These are phyloP conservation scores for Arabis hirsuta DNA, from an alignment of 345 rosid genomes.

Conservation along the genomic window DNA sequence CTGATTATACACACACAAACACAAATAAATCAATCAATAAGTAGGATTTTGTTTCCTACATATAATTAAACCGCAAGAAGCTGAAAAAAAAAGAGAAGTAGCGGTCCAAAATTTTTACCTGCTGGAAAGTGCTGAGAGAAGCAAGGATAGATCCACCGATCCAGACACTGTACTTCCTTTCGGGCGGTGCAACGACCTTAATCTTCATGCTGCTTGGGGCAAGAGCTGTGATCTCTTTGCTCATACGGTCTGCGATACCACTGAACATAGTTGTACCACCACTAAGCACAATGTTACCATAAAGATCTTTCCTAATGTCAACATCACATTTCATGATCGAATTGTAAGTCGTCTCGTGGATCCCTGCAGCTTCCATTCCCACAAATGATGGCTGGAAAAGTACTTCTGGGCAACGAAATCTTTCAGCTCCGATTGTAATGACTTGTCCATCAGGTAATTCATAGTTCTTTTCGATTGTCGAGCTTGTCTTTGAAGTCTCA, in stretches of 20 bases:
- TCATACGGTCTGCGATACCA: conserved; percentile 82
- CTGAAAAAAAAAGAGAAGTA: background rate
- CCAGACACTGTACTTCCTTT: conserved; percentile 90
- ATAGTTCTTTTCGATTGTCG: conserved; percentile 76
- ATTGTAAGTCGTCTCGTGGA: conserved; percentile 83
- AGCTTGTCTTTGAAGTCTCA: conserved; percentile 75
- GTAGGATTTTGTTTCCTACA: background rate
- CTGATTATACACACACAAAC: conserved; percentile 40
- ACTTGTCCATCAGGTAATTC: conserved; percentile 85
- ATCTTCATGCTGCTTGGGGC: conserved; percentile 92
- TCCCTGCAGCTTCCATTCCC: conserved; percentile 89
- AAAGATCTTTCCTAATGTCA: conserved; percentile 80
- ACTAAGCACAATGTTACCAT: conserved; percentile 81
- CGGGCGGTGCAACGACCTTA: conserved; percentile 84
- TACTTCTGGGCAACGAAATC: conserved; percentile 85
- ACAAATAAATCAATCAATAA: background rate
- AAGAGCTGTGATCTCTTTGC: conserved; percentile 81
- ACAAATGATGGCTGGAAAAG: conserved; percentile 87
- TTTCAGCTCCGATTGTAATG: conserved; percentile 83
- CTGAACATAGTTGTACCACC: conserved; percentile 91
- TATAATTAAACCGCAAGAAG: background rate
- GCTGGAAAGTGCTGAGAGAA: conserved; percentile 87
- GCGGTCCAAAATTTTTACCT: conserved; percentile 42
- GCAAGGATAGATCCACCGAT: conserved; percentile 85
- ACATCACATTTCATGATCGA: conserved; percentile 90